Conservation (phyloP, 352 stramenopile genomes). For the Phytophthora cactorum region DNA sequence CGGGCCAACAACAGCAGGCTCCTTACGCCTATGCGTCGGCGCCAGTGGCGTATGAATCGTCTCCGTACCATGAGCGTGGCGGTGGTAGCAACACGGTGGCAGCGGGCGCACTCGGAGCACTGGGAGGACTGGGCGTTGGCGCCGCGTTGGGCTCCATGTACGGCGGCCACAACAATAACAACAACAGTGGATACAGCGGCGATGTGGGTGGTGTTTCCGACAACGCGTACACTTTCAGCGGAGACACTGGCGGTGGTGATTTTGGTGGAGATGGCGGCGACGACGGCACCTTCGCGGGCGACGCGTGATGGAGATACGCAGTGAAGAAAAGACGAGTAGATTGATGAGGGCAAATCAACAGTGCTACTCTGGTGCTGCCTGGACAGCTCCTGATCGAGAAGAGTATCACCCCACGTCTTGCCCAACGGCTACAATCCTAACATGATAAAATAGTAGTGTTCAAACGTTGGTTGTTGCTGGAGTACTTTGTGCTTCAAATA, state of each 20-base stretch:
- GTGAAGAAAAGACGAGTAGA: too few species aligned
- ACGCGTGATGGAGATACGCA: slow-evolving; percentile 41
- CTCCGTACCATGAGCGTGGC: slow-evolving; percentile 26
- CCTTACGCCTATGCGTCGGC: slow-evolving; percentile 62
- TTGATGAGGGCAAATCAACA: background rate
- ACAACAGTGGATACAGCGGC: slow-evolving; percentile 37
- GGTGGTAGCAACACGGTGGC: slow-evolving; percentile 32
- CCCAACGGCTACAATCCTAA: too few species aligned
- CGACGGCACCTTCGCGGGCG: slow-evolving; percentile 54
- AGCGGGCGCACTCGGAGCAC: slow-evolving; percentile 49
- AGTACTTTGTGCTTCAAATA: too few species aligned
- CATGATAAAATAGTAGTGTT: too few species aligned
- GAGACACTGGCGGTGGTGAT: slow-evolving; percentile 54
- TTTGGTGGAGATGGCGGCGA: slow-evolving; percentile 41
- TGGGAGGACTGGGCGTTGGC: slow-evolving; percentile 57
- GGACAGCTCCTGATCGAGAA: too few species aligned
- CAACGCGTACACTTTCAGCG: slow-evolving; percentile 59
- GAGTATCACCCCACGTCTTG: too few species aligned
- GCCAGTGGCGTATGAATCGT: slow-evolving; percentile 32
- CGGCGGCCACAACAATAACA: slow-evolving; percentile 26
- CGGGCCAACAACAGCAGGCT: slow-evolving; percentile 41
- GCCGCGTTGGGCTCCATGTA: slow-evolving; percentile 56
- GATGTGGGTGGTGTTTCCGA: slow-evolving; percentile 41
- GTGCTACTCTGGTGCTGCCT: too few species aligned
- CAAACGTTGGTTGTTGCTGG: too few species aligned